These are phyloP conservation scores for Glonium stellatum DNA, from an alignment of 495 filamentous ascomycete species.

Conservation along the genomic window DNA sequence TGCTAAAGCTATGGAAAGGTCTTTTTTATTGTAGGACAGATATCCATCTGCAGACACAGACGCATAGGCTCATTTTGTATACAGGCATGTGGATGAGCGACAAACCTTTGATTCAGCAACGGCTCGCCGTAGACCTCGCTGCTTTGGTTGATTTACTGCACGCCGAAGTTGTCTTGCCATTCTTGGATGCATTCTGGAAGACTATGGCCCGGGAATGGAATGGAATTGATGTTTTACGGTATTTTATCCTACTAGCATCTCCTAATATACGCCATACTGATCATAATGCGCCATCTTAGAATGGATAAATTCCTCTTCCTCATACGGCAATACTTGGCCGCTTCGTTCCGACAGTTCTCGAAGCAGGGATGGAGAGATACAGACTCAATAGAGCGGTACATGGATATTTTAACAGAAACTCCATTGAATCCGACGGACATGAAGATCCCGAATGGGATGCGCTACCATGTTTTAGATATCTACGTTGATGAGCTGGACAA, in stretches of 20 bases:
- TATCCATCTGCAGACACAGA: not conserved
- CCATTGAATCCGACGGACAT: slow-evolving; percentile 42
- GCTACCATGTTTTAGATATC: slow-evolving; percentile 84
- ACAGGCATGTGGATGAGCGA: slow-evolving; percentile 86
- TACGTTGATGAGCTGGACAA: slow-evolving; percentile 68
- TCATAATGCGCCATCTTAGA: not conserved
- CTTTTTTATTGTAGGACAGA: slow-evolving; percentile 73
- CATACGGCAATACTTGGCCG: slow-evolving; percentile 66
- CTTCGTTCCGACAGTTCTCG: slow-evolving; percentile 54
- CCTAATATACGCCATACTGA: not conserved
- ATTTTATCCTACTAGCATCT: not conserved
- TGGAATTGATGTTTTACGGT: slow-evolving; percentile 70
- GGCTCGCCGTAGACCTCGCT: slow-evolving; percentile 70
- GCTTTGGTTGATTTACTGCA: slow-evolving; percentile 61
- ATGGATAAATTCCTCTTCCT: slow-evolving; percentile 92
- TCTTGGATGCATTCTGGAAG: slow-evolving; percentile 77
- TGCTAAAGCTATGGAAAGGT: slow-evolving; percentile 92
- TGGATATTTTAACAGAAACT: slow-evolving; percentile 36
- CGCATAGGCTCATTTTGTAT: not conserved
- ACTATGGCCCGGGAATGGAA: slow-evolving; percentile 80
- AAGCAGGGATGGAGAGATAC: slow-evolving; percentile 32
- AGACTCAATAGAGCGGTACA: slow-evolving; percentile 31
- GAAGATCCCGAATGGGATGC: slow-evolving; percentile 68
- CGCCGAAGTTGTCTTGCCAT: slow-evolving; percentile 53
- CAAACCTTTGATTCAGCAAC: slow-evolving; percentile 78